Evolutionary conservation across 441 rosid species (phyloP).

Genomic region (Macaranga tanarius): DNA sequence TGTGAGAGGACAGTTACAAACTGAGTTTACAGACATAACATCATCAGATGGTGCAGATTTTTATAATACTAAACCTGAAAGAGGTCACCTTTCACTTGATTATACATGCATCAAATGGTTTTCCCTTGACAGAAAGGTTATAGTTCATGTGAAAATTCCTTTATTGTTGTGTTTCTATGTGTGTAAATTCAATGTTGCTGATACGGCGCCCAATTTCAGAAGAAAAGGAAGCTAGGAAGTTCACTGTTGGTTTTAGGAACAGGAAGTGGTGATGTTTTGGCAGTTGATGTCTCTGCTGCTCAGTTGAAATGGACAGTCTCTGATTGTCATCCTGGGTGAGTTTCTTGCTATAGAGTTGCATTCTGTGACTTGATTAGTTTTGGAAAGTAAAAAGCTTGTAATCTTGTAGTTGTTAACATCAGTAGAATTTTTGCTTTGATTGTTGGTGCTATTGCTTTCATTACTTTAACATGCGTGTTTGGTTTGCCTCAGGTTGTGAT

Average conservation of each 20-base stretch:
- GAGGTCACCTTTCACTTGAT: slow-evolving; percentile 74
- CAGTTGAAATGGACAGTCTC: slow-evolving; percentile 76
- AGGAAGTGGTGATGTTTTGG: slow-evolving; percentile 90
- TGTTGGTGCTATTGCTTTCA: neutral
- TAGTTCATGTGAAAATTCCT: neutral
- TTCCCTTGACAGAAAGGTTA: slow-evolving; percentile 61
- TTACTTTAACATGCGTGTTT: no score
- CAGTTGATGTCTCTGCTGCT: slow-evolving; percentile 89
- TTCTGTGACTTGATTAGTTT: neutral
- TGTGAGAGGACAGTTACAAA: slow-evolving; percentile 70
- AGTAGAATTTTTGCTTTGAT: neutral
- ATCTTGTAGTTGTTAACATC: neutral
- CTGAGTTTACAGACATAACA: slow-evolving; percentile 74
- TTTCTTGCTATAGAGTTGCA: slow-evolving; percentile 12
- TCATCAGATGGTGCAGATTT: slow-evolving; percentile 45
- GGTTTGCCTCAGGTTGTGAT: slow-evolving; percentile 2
- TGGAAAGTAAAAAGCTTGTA: no score
- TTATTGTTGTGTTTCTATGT: neutral
- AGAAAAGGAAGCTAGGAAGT: slow-evolving; percentile 73
- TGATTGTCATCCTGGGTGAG: slow-evolving; percentile 96
- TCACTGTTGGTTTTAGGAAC: slow-evolving; percentile 78
- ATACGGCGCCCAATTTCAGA: slow-evolving; percentile 46
- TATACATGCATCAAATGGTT: slow-evolving; percentile 89
- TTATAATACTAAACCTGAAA: slow-evolving; percentile 41
- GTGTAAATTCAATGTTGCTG: slow-evolving; percentile 2